These are phyloP conservation scores for Pythium phragmitis DNA, from an alignment of 352 stramenopile species.

Conservation along the genomic window DNA sequence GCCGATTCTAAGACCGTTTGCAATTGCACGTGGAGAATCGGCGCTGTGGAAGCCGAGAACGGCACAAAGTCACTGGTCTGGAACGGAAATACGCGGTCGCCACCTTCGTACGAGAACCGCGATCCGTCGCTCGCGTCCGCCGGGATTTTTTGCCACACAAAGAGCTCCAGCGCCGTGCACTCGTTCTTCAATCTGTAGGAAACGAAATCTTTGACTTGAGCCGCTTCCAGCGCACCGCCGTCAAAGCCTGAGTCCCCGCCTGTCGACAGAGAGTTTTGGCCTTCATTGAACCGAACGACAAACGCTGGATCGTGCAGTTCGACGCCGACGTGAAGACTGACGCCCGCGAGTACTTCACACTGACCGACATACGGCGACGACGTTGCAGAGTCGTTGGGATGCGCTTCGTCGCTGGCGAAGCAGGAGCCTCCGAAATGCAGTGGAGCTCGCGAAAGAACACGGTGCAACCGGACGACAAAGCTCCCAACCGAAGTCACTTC, in stretches of 20 bases:
- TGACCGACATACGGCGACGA: slow-evolving; percentile 21
- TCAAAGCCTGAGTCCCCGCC: slow-evolving; percentile 6
- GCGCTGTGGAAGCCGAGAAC: slow-evolving; percentile 62
- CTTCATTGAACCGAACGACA: slow-evolving; percentile 31
- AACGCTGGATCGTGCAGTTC: slow-evolving; percentile 77
- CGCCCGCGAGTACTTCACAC: slow-evolving; percentile 20
- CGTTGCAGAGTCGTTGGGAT: slow-evolving; percentile 6
- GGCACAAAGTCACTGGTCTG: slow-evolving; percentile 81
- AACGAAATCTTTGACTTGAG: slow-evolving; percentile 60
- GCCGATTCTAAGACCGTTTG: slow-evolving; percentile 58
- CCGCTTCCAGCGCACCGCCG: slow-evolving; percentile 7
- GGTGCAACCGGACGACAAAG: slow-evolving; percentile 73
- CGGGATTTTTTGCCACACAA: slow-evolving; percentile 83
- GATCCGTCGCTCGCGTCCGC: slow-evolving; percentile 44
- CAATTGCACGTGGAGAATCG: slow-evolving; percentile 71
- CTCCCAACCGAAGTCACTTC: slow-evolving; percentile 80
- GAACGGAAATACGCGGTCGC: slow-evolving; percentile 69
- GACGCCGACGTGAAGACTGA: slow-evolving; percentile 63
- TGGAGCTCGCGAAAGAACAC: slow-evolving; percentile 39
- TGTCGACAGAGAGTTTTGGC: slow-evolving; percentile 4
- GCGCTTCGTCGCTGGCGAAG: slow-evolving; percentile 33
- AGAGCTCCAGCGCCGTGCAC: slow-evolving; percentile 68
- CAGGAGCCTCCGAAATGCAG: slow-evolving; percentile 26
- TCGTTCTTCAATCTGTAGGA: slow-evolving; percentile 84
- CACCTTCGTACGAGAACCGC: slow-evolving; percentile 47